These are phyloP conservation scores for Cladosporium sp. DNA, from an alignment of 2,329 filamentous ascomycete genomes.

Conservation along the genomic window DNA sequence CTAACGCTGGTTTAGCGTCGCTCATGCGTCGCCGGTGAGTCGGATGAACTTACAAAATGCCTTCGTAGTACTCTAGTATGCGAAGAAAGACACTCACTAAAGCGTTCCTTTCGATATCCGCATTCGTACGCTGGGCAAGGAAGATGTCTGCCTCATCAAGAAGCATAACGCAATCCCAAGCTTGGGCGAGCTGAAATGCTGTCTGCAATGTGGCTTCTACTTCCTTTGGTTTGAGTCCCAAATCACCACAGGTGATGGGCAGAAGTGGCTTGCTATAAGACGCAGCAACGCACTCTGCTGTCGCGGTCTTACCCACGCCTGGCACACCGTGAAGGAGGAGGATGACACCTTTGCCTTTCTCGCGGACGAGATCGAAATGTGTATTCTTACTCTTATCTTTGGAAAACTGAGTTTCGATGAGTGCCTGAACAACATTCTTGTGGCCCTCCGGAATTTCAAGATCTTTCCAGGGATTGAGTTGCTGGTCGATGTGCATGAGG, in stretches of 20 bases:
- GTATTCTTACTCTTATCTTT: not conserved
- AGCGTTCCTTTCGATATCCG: slow-evolving; percentile 24
- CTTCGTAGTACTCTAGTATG: slow-evolving; percentile 24
- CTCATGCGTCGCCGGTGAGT: too few species aligned
- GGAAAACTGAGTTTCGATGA: not conserved
- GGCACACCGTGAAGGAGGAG: slow-evolving; percentile 18
- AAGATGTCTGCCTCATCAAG: slow-evolving; percentile 40
- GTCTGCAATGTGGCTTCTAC: slow-evolving; percentile 19
- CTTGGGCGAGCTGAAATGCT: slow-evolving; percentile 19
- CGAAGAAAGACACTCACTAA: slow-evolving; percentile 30
- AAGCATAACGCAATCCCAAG: slow-evolving; percentile 32
- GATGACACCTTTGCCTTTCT: slow-evolving; percentile 15
- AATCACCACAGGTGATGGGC: slow-evolving; percentile 19
- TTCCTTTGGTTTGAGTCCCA: slow-evolving; percentile 12
- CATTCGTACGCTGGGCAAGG: slow-evolving; percentile 19
- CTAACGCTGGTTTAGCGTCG: too few species aligned
- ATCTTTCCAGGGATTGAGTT: not conserved
- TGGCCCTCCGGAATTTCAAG: not conserved
- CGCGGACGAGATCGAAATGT: slow-evolving; percentile 6
- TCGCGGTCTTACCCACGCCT: slow-evolving; percentile 23
- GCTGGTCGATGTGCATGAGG: not conserved
- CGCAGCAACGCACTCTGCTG: slow-evolving; percentile 18
- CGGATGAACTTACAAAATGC: slow-evolving; percentile 18
- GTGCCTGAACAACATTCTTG: slow-evolving; percentile 1
- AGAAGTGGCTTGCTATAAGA: slow-evolving; percentile 19